Conservation (phyloP, 2,329 filamentous ascomycete genomes). For the Apiospora aurea region DNA sequence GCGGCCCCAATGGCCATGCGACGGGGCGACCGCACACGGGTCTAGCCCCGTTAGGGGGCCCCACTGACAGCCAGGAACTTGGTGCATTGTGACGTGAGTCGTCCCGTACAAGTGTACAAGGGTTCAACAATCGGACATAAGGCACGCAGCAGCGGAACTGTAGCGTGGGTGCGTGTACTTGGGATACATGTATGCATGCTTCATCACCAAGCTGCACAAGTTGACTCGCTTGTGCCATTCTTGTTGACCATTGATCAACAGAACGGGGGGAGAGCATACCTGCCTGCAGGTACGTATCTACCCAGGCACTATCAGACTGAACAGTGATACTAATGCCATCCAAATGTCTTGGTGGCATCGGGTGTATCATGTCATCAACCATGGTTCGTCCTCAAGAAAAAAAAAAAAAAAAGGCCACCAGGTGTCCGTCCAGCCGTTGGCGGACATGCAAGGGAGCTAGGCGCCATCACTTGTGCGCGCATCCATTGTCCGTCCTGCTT, state of each 20-base stretch:
- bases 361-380: background rate
- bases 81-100: conserved; percentile 19
- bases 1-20: background rate
- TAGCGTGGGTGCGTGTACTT: background rate
- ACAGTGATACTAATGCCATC: background rate
- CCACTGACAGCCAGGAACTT: conserved; percentile 7
- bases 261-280: background rate
- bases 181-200: background rate
- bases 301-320: background rate
- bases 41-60: background rate
- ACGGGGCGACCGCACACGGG: conserved; percentile 10
- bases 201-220: conserved; percentile 1
- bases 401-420: background rate
- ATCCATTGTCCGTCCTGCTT: background rate
- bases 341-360: background rate
- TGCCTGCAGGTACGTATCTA: background rate
- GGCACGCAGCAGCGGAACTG: background rate
- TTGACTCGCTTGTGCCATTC: background rate
- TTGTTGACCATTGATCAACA: background rate
- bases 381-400: background rate
- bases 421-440: background rate
- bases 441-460: conserved; percentile 6
- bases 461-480: background rate
- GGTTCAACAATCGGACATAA: conserved; percentile 12
- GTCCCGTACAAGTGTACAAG: conserved; percentile 5